Evolutionary conservation across 192 early-diverging fungal genomes (phyloP).

Genomic region (Rhizophagus sp.): DNA sequence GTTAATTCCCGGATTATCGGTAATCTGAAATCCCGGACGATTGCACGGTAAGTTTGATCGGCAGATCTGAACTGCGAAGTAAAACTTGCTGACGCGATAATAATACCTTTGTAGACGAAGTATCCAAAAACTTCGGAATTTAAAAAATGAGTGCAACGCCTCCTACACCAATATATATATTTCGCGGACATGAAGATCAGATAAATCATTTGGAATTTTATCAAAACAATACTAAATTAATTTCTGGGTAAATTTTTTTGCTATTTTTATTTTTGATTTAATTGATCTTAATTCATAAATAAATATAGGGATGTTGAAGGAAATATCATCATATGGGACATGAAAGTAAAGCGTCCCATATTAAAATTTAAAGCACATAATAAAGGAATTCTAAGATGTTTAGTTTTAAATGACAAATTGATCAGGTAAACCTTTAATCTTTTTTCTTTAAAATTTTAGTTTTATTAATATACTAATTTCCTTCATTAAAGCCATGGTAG

Average conservation of each 20-base stretch:
- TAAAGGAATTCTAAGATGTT: constrained; percentile 14
- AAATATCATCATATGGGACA: constrained; percentile 19
- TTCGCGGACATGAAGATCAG: constrained; percentile 42
- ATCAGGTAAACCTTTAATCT: constrained; percentile 10
- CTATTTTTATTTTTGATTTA: constrained; percentile 14
- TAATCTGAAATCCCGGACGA: too few species aligned
- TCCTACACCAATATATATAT: constrained; percentile 41
- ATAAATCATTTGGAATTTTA: constrained; percentile 41
- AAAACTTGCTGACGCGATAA: too few species aligned
- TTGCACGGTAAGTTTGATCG: too few species aligned
- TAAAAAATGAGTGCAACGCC: constrained; percentile 3
- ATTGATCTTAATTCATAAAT: constrained; percentile 5
- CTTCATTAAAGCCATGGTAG: constrained; percentile 38
- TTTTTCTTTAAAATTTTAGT: not conserved
- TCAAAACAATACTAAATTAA: constrained; percentile 36
- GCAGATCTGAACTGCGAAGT: too few species aligned
- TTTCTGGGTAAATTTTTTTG: constrained; percentile 38
- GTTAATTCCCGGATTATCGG: too few species aligned
- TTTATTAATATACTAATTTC: not conserved
- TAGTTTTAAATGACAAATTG: constrained; percentile 7
- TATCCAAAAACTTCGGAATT: too few species aligned
- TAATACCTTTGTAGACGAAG: too few species aligned
- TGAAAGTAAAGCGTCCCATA: not conserved
- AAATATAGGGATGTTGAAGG: not conserved
- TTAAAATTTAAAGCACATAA: constrained; percentile 26